Evolutionary conservation across 176 grass and related monocot genomes (phyloP).

Genomic region (Tillandsia leiboldiana): DNA sequence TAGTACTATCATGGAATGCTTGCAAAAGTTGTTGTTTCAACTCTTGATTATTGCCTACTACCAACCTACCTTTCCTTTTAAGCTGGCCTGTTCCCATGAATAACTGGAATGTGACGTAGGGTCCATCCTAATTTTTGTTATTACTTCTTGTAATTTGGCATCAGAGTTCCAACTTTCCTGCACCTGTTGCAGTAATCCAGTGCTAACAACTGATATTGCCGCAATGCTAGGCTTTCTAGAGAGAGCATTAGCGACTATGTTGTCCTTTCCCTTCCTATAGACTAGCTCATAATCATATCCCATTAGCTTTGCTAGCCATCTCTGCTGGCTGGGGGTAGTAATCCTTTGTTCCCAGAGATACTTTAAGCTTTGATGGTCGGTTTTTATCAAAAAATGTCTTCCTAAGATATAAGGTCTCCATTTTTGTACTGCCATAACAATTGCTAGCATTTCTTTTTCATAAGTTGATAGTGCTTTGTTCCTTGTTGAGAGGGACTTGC

Average conservation of each 20-base stretch:
- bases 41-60: too few relatives aligned
- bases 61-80: too few relatives aligned
- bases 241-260: not conserved
- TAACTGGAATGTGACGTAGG: too few relatives aligned
- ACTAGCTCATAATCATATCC: not conserved
- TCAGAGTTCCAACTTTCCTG: not conserved
- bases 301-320: not conserved
- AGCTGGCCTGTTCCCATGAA: too few relatives aligned
- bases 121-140: too few relatives aligned
- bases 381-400: too few relatives aligned
- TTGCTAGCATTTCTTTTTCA: slow-evolving; percentile 2
- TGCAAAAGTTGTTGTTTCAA: too few relatives aligned
- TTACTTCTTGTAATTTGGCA: not conserved
- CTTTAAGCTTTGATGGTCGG: not conserved
- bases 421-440: not conserved
- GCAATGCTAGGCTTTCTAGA: not conserved
- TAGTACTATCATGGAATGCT: too few relatives aligned
- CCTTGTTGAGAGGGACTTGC: not conserved
- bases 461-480: not conserved
- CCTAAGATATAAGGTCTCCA: too few relatives aligned
- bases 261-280: not conserved
- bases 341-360: not conserved
- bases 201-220: not conserved
- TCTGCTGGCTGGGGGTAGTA: not conserved
- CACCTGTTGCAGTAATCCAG: not conserved